phyloP scores from a whole-genome alignment of 2,329 filamentous ascomycete species.

The Triangularia setosa region DNA sequence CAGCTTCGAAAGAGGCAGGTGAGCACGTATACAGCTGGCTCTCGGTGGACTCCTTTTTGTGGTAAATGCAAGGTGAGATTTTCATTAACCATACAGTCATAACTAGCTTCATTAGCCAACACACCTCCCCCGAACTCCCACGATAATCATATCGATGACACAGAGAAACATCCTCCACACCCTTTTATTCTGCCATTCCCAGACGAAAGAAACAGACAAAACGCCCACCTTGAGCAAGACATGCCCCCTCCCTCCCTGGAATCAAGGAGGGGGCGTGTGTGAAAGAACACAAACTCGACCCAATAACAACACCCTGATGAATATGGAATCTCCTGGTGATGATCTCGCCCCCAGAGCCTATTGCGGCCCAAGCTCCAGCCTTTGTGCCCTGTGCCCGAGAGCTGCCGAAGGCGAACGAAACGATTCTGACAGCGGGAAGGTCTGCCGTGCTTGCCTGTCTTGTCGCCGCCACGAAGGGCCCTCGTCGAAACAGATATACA shows the following conservation, averaged over 20 bases:
- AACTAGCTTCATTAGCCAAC: slow-evolving; percentile 1
- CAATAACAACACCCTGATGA: slow-evolving; percentile 3
- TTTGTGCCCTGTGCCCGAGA: not conserved
- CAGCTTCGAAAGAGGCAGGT: not conserved
- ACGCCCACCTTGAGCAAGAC: not conserved
- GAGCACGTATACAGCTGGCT: not conserved
- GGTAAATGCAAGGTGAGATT: not conserved
- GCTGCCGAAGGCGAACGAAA: not conserved
- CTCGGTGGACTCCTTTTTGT: not conserved
- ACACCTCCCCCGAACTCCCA: not conserved
- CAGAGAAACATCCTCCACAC: not conserved
- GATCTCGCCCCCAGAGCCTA: not conserved
- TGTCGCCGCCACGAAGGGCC: not conserved
- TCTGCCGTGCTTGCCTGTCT: not conserved
- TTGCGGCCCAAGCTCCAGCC: not conserved
- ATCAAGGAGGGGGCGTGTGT: not conserved
- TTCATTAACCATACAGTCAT: slow-evolving; percentile 14
- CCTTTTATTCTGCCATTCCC: not conserved
- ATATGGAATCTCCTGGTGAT: slow-evolving; percentile 9
- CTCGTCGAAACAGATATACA: not conserved
- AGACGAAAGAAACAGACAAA: not conserved
- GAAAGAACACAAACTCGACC: slow-evolving; percentile 6
- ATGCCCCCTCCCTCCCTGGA: not conserved
- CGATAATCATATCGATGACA: not conserved
- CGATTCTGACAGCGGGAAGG: not conserved